Conservation (phyloP, 2,329 filamentous ascomycete genomes). For the Aspergillus sclerotialis region DNA sequence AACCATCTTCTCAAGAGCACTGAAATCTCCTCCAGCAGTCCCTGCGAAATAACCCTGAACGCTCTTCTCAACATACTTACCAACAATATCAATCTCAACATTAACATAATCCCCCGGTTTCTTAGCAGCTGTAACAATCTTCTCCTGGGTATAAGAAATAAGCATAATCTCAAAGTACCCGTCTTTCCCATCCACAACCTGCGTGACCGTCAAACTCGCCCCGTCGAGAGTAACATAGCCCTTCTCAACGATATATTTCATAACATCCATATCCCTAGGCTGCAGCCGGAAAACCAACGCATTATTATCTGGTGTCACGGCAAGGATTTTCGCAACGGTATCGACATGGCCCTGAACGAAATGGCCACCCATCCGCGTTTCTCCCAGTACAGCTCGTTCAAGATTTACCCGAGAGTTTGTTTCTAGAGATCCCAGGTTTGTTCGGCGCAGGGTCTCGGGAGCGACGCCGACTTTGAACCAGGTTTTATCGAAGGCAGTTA, state of each 20-base stretch:
- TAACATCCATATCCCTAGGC: conserved; percentile 60
- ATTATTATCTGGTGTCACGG: conserved; percentile 75
- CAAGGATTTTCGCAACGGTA: conserved; percentile 69
- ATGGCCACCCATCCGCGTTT: conserved; percentile 95
- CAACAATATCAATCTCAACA: conserved; percentile 84
- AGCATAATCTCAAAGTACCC: conserved; percentile 96
- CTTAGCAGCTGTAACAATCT: conserved; percentile 76
- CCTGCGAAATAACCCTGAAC: conserved; percentile 67
- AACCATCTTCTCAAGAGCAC: conserved; percentile 65
- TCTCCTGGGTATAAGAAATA: conserved; percentile 92
- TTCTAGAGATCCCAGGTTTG: conserved; percentile 75
- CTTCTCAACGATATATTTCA: conserved; percentile 92
- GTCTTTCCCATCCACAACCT: conserved; percentile 68
- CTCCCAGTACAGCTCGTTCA: conserved; percentile 82
- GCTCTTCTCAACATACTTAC: conserved; percentile 65
- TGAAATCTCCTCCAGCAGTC: conserved; percentile 32
- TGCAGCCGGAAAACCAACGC: conserved; percentile 78
- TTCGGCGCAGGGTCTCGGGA: conserved; percentile 90
- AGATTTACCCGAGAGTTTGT: conserved; percentile 72
- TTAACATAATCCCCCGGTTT: conserved; percentile 75
- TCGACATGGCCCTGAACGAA: conserved; percentile 98
- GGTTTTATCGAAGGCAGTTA: conserved; percentile 60
- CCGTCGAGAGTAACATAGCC: conserved; percentile 92
- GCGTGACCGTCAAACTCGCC: conserved; percentile 85
- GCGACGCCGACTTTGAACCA: conserved; percentile 89